Conservation (phyloP, 1,139 yeast species). For the Hansenula sp. region DNA sequence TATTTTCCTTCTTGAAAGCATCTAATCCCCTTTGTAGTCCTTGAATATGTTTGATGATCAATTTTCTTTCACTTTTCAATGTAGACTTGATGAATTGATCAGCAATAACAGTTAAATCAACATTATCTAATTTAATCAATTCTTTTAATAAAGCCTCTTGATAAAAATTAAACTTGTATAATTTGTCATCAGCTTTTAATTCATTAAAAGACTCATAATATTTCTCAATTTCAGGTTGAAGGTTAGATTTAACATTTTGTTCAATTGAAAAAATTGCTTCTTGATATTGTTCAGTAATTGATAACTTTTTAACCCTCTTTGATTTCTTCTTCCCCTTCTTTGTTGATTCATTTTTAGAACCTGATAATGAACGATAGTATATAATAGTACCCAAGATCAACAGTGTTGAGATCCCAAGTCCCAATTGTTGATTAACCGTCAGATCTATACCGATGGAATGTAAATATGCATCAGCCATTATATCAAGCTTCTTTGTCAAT, state of each 20-base stretch:
- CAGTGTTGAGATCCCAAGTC: slow-evolving; percentile 1
- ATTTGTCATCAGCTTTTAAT: slow-evolving; percentile 11
- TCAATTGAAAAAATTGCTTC: neutral
- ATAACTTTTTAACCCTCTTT: neutral
- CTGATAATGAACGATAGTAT: neutral
- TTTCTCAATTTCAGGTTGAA: neutral
- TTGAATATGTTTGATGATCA: slow-evolving; percentile 58
- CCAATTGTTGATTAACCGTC: neutral
- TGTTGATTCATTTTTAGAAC: neutral
- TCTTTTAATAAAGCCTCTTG: slow-evolving; percentile 68
- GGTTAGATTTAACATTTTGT: neutral
- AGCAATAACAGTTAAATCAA: slow-evolving; percentile 44
- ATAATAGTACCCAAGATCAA: neutral
- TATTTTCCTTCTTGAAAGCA: slow-evolving; percentile 34
- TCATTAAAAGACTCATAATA: neutral
- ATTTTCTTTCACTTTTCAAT: slow-evolving; percentile 56
- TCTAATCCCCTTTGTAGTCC: slow-evolving; percentile 57
- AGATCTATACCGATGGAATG: neutral
- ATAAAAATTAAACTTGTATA: slow-evolving; percentile 51
- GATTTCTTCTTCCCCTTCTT: neutral
- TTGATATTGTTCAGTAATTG: neutral
- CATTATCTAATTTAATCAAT: slow-evolving; percentile 60
- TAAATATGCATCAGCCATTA: neutral
- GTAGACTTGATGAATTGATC: slow-evolving; percentile 34
- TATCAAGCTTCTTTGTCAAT: no score